phyloP scores from a whole-genome alignment of 164 flowering plant species.

The Aristolochia contorta region DNA sequence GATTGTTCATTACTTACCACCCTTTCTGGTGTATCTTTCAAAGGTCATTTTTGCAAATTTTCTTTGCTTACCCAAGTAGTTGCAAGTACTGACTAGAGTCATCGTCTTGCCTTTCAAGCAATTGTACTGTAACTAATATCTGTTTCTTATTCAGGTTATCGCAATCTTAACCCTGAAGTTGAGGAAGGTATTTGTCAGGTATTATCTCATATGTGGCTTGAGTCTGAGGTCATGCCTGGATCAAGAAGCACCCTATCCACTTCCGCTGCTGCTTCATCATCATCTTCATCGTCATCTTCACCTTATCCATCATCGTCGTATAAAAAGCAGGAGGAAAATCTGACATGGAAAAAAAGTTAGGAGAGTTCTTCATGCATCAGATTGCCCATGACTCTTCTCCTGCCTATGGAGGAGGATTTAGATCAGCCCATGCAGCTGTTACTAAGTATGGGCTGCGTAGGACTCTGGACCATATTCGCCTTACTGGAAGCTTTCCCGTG shows the following conservation, averaged over 20 bases:
- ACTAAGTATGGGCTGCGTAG: constrained; percentile 65
- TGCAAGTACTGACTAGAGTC: not conserved
- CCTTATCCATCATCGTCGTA: constrained; percentile 22
- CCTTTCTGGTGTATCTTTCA: not conserved
- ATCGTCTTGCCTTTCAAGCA: not conserved
- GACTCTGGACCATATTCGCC: constrained; percentile 72
- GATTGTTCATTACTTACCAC: not conserved
- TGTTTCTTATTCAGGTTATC: constrained; percentile 44
- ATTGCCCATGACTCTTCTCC: constrained; percentile 81
- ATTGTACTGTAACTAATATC: no score
- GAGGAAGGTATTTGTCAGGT: constrained; percentile 97
- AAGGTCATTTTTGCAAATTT: not conserved
- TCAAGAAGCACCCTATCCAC: constrained; percentile 47
- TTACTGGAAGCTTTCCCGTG: constrained; percentile 59
- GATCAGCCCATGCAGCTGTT: constrained; percentile 80
- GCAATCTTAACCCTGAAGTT: constrained; percentile 67
- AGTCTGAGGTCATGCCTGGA: constrained; percentile 72
- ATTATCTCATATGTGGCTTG: constrained; percentile 93
- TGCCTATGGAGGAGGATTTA: constrained; percentile 83
- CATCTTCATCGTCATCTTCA: constrained; percentile 20
- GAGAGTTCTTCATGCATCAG: constrained; percentile 85
- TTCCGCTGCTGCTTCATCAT: constrained; percentile 49
- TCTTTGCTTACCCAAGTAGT: not conserved
- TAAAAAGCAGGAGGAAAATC: constrained; percentile 70
- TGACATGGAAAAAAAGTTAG: constrained; percentile 55